phyloP scores from a whole-genome alignment of 805 yeast genomes.

The Komagataella populi region DNA sequence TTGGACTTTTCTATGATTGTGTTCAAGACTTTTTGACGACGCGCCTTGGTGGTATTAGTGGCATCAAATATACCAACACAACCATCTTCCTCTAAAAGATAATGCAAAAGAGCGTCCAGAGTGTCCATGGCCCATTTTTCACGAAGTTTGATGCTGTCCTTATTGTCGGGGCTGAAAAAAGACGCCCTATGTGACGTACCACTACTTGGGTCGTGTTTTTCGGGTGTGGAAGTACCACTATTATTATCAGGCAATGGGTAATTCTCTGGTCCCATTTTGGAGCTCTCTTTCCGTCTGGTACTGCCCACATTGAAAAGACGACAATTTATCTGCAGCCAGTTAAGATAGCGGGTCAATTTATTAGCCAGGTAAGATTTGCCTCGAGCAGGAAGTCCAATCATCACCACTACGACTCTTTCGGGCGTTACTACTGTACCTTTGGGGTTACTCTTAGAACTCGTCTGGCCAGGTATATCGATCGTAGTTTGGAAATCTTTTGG shows the following conservation, averaged over 20 bases:
- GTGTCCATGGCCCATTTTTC: constrained; percentile 98
- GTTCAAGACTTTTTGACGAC: constrained; percentile 46
- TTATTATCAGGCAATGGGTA: constrained; percentile 41
- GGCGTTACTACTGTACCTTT: constrained; percentile 50
- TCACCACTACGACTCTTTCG: constrained; percentile 81
- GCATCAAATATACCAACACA: constrained; percentile 90
- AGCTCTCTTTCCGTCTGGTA: constrained; percentile 68
- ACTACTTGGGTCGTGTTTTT: not conserved
- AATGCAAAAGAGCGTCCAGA: constrained; percentile 68
- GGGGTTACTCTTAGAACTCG: constrained; percentile 67
- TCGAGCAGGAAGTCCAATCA: constrained; percentile 94
- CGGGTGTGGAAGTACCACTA: not conserved
- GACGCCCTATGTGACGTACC: constrained; percentile 52
- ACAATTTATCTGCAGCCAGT: constrained; percentile 89
- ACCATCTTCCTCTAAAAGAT: constrained; percentile 68
- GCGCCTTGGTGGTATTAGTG: constrained; percentile 58
- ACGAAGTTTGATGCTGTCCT: constrained; percentile 46
- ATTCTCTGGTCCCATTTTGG: constrained; percentile 53
- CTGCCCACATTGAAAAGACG: constrained; percentile 92
- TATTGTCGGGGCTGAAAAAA: constrained; percentile 76
- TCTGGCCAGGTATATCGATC: constrained; percentile 84
- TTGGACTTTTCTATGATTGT: constrained; percentile 41
- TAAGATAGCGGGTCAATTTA: constrained; percentile 77
- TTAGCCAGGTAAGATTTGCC: constrained; percentile 92
- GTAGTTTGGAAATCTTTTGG: constrained; percentile 32